Percentiles rank a stretch among this genome's conserved stretches.
Evolutionary conservation across 208 protist genomes (phyloP).

Genomic region (Borovskyia barvae): DNA sequence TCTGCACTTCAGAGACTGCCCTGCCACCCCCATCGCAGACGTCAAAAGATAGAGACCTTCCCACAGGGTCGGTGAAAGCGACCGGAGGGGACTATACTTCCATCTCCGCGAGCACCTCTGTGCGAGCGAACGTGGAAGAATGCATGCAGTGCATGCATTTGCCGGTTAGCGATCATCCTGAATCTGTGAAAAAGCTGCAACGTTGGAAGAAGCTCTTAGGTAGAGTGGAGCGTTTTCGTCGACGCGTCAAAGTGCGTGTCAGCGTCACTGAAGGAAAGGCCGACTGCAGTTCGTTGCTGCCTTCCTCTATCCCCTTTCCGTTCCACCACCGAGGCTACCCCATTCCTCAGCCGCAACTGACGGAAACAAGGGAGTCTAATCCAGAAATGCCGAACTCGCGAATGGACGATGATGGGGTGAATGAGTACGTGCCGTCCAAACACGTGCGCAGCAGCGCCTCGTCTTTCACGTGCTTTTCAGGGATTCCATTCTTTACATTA

Average conservation of each 20-base stretch:
- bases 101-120: too few relatives aligned
- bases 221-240: too few relatives aligned
- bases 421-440: neutral
- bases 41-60: too few relatives aligned
- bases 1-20: too few relatives aligned
- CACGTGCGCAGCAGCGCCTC: conserved; percentile 9
- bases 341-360: neutral
- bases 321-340: conserved; percentile 34
- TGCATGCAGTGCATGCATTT: too few relatives aligned
- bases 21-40: too few relatives aligned
- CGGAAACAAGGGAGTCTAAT: neutral
- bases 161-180: too few relatives aligned
- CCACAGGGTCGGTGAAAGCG: too few relatives aligned
- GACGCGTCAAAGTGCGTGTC: neutral
- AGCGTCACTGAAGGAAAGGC: neutral
- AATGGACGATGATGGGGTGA: neutral
- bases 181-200: too few relatives aligned
- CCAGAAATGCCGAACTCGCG: neutral
- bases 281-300: neutral
- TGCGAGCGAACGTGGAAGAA: too few relatives aligned
- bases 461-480: conserved; percentile 34
- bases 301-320: conserved; percentile 33
- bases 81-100: too few relatives aligned
- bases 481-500: neutral
- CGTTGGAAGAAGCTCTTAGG: too few relatives aligned